Conservation (phyloP, 106 monocot genomes). For the Dioscorea dumetorum region DNA sequence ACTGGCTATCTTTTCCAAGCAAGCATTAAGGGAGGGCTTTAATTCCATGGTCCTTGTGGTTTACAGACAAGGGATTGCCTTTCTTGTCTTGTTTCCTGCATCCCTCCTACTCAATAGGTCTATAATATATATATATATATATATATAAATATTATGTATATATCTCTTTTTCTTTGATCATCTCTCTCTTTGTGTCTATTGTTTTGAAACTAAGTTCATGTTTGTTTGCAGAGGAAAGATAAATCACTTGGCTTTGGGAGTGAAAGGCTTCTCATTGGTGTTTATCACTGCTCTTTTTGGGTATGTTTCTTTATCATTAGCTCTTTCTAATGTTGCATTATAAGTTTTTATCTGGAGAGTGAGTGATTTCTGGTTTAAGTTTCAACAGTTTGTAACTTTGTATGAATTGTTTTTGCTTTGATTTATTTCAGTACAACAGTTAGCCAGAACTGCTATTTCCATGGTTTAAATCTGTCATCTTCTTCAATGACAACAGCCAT, state of each 20-base stretch:
- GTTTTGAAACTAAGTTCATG: neutral
- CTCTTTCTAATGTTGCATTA: neutral
- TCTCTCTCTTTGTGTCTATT: constrained; percentile 7
- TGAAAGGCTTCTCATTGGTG: constrained; percentile 24
- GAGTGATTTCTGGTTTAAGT: no score
- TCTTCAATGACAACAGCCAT: constrained; percentile 1
- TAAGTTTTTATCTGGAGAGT: no score
- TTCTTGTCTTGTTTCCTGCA: constrained; percentile 21
- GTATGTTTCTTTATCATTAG: constrained; percentile 9
- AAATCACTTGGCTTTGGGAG: constrained; percentile 11
- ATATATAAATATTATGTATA: no score
- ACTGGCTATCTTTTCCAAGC: constrained; percentile 19
- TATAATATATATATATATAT: no score
- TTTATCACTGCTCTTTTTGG: constrained; percentile 35
- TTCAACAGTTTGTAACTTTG: neutral
- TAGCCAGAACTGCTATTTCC: constrained; percentile 2
- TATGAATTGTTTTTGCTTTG: neutral
- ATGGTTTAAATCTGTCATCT: constrained; percentile 1
- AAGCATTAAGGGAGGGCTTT: constrained; percentile 17
- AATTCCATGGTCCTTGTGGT: constrained; percentile 38
- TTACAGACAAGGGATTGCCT: constrained; percentile 34
- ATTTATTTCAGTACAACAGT: neutral
- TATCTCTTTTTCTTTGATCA: neutral
- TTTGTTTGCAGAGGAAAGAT: constrained; percentile 4
- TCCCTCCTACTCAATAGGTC: constrained; percentile 9